These are phyloP conservation scores for Tuber magnatum DNA, from an alignment of 495 filamentous ascomycete species.

Conservation along the genomic window DNA sequence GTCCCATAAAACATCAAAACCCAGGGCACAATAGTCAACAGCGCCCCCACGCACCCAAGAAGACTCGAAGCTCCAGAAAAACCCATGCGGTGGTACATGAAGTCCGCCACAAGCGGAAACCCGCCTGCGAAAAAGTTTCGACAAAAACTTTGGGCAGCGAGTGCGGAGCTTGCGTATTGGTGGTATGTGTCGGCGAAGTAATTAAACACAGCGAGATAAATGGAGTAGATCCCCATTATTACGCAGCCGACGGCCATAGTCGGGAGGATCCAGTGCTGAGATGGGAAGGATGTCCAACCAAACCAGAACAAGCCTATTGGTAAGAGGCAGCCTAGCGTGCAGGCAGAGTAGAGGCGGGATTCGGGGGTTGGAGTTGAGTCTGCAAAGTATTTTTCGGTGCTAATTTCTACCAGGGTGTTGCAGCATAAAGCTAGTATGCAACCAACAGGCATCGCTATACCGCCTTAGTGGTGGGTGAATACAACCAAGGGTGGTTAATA, in stretches of 20 bases:
- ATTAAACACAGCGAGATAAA: slow-evolving; percentile 89
- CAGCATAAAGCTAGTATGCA: slow-evolving; percentile 60
- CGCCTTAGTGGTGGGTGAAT: not conserved
- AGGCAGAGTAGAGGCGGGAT: slow-evolving; percentile 74
- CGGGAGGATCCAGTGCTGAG: slow-evolving; percentile 71
- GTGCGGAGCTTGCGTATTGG: slow-evolving; percentile 71
- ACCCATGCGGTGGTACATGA: slow-evolving; percentile 65
- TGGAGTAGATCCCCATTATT: slow-evolving; percentile 79
- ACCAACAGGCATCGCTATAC: slow-evolving; percentile 58
- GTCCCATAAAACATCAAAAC: slow-evolving; percentile 73
- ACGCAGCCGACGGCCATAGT: slow-evolving; percentile 62
- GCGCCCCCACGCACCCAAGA: slow-evolving; percentile 64
- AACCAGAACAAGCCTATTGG: slow-evolving; percentile 77
- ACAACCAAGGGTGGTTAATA: slow-evolving; percentile 30
- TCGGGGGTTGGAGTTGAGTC: slow-evolving; percentile 50
- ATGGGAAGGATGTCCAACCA: slow-evolving; percentile 61
- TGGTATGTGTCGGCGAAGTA: slow-evolving; percentile 91
- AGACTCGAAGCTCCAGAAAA: slow-evolving; percentile 67
- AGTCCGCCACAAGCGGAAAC: slow-evolving; percentile 68
- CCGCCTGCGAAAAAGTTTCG: slow-evolving; percentile 77
- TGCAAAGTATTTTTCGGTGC: slow-evolving; percentile 45
- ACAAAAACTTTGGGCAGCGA: slow-evolving; percentile 79
- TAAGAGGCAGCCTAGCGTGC: slow-evolving; percentile 51
- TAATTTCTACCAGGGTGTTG: slow-evolving; percentile 49
- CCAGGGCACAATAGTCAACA: slow-evolving; percentile 77